Conservation (phyloP, 768 basidiomycete species). For the Auriscalpium vulgare region DNA sequence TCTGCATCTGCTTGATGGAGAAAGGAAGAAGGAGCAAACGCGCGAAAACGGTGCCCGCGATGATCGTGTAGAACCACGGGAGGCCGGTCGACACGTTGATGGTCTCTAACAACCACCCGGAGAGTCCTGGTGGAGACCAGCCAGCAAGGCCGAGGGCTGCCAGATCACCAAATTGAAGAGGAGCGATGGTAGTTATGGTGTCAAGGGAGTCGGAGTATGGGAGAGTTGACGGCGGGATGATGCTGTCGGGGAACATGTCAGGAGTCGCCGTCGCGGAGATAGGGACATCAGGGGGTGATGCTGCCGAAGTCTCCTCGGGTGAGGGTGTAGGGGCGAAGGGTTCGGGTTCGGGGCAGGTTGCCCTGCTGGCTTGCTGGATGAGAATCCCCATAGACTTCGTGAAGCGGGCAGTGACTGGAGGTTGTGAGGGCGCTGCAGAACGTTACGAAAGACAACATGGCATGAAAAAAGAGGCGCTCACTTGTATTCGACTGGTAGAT, state of each 20-base stretch:
- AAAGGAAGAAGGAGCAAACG: constrained; percentile 55
- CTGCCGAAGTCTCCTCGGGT: too few species aligned
- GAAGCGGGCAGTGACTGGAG: too few species aligned
- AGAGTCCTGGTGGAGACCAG: constrained; percentile 59
- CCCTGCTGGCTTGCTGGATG: too few species aligned
- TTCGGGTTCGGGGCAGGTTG: too few species aligned
- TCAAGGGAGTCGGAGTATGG: background rate
- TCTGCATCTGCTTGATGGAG: constrained; percentile 46
- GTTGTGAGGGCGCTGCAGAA: too few species aligned
- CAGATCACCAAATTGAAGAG: constrained; percentile 66
- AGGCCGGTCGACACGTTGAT: constrained; percentile 62
- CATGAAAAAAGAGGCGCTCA: too few species aligned
- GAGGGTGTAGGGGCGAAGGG: too few species aligned
- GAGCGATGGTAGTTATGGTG: constrained; percentile 18
- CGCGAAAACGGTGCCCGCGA: constrained; percentile 54
- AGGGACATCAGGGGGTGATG: background rate
- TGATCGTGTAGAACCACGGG: constrained; percentile 82
- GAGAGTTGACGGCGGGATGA: background rate
- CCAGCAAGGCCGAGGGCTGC: constrained; percentile 54
- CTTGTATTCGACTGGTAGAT: too few species aligned
- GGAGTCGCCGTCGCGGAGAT: background rate
- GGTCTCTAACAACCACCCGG: constrained; percentile 56
- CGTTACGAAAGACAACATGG: too few species aligned
- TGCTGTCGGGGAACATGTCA: background rate
- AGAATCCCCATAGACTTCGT: too few species aligned